Evolutionary conservation across 2,329 filamentous ascomycete species (phyloP).

Genomic region (Fusarium sp.): DNA sequence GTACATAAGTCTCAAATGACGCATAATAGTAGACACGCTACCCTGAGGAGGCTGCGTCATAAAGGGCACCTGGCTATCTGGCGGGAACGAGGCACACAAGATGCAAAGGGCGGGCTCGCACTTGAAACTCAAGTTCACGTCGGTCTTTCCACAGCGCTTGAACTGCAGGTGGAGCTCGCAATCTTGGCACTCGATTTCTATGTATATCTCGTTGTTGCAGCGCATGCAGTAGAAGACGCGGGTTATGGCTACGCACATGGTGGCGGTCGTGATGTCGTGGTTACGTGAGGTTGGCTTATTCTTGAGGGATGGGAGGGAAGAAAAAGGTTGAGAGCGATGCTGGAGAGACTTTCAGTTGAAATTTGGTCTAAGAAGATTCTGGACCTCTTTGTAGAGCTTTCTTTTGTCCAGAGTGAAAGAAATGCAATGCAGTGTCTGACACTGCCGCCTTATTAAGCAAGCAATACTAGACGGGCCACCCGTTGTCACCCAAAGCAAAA

Average conservation of each 20-base stretch:
- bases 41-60: neutral
- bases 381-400: rapidly evolving
- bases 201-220: neutral
- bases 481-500: too few relatives aligned
- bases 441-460: neutral
- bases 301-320: neutral
- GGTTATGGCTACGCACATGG: neutral
- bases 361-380: rapidly evolving
- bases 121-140: neutral
- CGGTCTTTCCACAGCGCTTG: neutral
- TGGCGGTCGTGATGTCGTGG: neutral
- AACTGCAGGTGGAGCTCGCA: neutral
- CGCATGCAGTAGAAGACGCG: neutral
- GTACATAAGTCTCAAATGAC: neutral
- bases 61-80: neutral
- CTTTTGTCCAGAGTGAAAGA: neutral
- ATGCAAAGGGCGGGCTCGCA: neutral
- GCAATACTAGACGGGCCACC: rapidly evolving
- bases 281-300: too few relatives aligned
- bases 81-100: neutral
- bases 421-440: neutral
- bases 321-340: neutral
- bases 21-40: neutral
- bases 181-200: neutral
- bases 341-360: rapidly evolving